These are phyloP conservation scores for Takakia lepidozioides DNA, from an alignment of 225 moss, liverwort and hornwort genomes.

Conservation along the genomic window DNA sequence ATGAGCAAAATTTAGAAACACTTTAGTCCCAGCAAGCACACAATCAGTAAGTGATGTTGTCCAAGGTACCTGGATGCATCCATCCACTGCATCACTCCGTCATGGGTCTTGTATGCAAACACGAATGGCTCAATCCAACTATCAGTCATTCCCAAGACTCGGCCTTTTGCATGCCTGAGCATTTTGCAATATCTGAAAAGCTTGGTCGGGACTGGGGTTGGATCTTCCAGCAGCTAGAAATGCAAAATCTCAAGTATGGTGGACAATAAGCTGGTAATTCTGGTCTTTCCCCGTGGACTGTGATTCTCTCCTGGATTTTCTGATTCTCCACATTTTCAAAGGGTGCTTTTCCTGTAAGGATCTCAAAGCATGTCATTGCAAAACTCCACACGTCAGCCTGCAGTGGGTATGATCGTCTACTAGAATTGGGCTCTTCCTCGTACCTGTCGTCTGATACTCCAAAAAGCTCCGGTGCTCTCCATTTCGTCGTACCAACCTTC, in stretches of 20 bases:
- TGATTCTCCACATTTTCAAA: background rate
- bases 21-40: too few species aligned
- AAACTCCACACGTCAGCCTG: conserved; percentile 24
- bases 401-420: too few species aligned
- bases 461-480: conserved; percentile 18
- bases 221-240: conserved; percentile 14
- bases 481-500: background rate
- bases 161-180: too few species aligned
- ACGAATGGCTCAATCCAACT: too few species aligned
- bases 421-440: background rate
- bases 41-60: too few species aligned
- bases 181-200: too few species aligned
- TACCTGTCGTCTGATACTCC: background rate
- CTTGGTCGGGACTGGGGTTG: conserved; percentile 7
- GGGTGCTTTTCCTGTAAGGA: conserved; percentile 1
- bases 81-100: too few species aligned
- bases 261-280: conserved; percentile 5
- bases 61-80: too few species aligned
- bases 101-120: too few species aligned
- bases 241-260: conserved; percentile 10
- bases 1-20: too few species aligned
- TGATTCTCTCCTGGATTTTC: background rate
- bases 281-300: conserved; percentile 1
- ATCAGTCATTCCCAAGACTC: too few species aligned
- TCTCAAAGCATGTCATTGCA: conserved; percentile 9